These are phyloP conservation scores for Aristolochia fimbriata DNA, from an alignment of 164 flowering plant genomes.

Conservation along the genomic window DNA sequence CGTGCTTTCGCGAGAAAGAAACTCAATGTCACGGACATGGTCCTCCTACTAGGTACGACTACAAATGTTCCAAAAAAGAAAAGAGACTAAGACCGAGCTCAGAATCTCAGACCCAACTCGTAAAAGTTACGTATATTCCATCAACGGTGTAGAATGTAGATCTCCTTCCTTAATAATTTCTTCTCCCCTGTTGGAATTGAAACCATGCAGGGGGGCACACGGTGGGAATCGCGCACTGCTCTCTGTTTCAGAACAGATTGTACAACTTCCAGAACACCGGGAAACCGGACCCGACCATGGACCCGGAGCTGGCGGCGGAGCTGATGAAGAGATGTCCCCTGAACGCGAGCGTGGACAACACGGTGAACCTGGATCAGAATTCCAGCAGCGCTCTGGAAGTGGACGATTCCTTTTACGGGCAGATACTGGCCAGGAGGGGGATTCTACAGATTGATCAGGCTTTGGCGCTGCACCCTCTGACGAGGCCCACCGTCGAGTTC, in stretches of 20 bases:
- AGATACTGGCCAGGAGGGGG: constrained; percentile 1
- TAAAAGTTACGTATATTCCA: too few species aligned
- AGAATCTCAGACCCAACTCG: too few species aligned
- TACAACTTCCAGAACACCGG: constrained; percentile 37
- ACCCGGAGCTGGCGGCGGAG: constrained; percentile 4
- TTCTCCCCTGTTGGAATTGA: too few species aligned
- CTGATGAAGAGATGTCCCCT: constrained; percentile 17
- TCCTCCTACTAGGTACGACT: constrained; percentile 27
- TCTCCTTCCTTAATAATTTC: too few species aligned
- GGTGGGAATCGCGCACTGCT: constrained; percentile 43
- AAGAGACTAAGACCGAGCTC: too few species aligned
- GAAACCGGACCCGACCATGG: constrained; percentile 40
- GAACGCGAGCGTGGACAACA: constrained; percentile 2
- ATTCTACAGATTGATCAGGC: constrained; percentile 10
- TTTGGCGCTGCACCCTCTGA: constrained; percentile 4
- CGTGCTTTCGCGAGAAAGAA: constrained; percentile 22
- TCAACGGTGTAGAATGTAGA: too few species aligned
- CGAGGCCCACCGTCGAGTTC: neutral
- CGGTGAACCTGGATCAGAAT: constrained; percentile 27
- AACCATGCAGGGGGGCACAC: constrained; percentile 43
- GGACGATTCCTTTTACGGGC: constrained; percentile 2
- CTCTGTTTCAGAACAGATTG: constrained; percentile 25
- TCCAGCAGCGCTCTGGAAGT: constrained; percentile 3
- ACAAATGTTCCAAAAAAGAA: too few species aligned
- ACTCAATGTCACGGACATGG: constrained; percentile 24